A percentile compares a stretch with the other conserved stretches of the same genome.
Conservation (phyloP, 2,329 filamentous ascomycete genomes). For the Chaetothyriales sp. region DNA sequence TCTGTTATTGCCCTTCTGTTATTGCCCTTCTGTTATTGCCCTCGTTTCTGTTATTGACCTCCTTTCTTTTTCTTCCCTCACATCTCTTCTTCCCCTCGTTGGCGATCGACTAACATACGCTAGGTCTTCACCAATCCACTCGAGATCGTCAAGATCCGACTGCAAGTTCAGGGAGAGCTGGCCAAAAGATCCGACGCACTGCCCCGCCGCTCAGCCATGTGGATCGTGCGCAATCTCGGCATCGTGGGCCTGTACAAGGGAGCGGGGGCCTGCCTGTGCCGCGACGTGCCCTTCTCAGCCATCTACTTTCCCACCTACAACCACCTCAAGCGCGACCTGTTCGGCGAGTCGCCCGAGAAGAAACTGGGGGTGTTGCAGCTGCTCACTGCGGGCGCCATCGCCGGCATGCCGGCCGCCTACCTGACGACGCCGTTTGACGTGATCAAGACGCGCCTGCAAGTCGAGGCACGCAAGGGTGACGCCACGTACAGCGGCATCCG, state of each 20-base stretch:
- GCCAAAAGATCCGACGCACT: constrained; percentile 72
- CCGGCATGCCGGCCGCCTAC: constrained; percentile 83
- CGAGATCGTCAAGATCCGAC: constrained; percentile 97
- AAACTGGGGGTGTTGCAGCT: constrained; percentile 84
- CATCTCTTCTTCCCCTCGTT: background rate
- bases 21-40: no score
- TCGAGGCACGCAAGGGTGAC: constrained; percentile 93
- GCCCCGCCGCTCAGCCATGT: constrained; percentile 84
- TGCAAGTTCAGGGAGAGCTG: constrained; percentile 93
- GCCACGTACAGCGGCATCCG: constrained; percentile 73
- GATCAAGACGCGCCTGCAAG: constrained; percentile 96
- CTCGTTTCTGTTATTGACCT: no score
- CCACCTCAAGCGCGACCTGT: constrained; percentile 86
- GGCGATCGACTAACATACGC: constrained; percentile 1
- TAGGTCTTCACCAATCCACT: constrained; percentile 94
- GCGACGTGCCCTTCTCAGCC: constrained; percentile 93
- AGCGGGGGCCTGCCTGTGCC: constrained; percentile 81
- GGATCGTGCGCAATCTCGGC: constrained; percentile 93
- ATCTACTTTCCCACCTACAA: constrained; percentile 98
- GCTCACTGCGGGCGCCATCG: constrained; percentile 85
- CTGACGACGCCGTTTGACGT: constrained; percentile 95
- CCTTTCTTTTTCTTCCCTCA: no score
- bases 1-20: no score
- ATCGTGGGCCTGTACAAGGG: constrained; percentile 94
- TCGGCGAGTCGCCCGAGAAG: constrained; percentile 69